A percentile compares a stretch with the other conserved stretches of the same genome.
Evolutionary conservation across 2,329 filamentous ascomycete species (phyloP).

Genomic region (Ascocoryne sarcoides): DNA sequence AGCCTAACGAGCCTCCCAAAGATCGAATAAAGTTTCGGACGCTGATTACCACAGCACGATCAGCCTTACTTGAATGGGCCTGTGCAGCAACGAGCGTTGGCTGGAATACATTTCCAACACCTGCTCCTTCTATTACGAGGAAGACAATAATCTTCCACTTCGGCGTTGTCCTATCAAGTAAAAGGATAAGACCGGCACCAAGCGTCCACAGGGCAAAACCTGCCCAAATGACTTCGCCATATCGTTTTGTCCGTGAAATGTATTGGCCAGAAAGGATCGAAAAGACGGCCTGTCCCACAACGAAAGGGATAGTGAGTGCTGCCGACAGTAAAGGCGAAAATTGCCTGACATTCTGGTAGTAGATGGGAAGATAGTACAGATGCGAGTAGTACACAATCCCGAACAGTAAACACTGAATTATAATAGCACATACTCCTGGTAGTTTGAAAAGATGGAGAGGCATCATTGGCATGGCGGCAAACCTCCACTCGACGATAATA

Average conservation of each 20-base stretch:
- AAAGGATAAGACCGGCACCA: constrained; percentile 42
- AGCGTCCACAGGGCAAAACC: constrained; percentile 33
- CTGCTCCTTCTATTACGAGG: constrained; percentile 42
- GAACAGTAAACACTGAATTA: constrained; percentile 51
- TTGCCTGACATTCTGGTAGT: constrained; percentile 46
- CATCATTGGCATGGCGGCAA: constrained; percentile 49
- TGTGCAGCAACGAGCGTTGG: constrained; percentile 47
- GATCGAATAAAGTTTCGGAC: constrained; percentile 54
- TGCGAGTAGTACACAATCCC: constrained; percentile 50
- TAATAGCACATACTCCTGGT: constrained; percentile 42
- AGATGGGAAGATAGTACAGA: constrained; percentile 52
- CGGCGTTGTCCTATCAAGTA: constrained; percentile 38
- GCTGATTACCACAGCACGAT: constrained; percentile 53
- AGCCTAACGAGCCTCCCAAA: constrained; percentile 47
- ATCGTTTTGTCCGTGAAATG: constrained; percentile 47
- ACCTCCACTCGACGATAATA: constrained; percentile 45
- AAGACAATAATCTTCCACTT: constrained; percentile 41
- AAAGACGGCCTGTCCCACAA: constrained; percentile 36
- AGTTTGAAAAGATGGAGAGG: constrained; percentile 47
- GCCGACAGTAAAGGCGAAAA: constrained; percentile 37
- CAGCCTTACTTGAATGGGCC: constrained; percentile 45
- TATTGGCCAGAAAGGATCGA: constrained; percentile 46
- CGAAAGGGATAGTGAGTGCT: constrained; percentile 40
- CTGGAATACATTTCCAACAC: constrained; percentile 42
- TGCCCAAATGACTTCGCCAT: constrained; percentile 48